Conservation (phyloP, 2,329 filamentous ascomycete species). For the Pseudohalonectria lignicola region DNA sequence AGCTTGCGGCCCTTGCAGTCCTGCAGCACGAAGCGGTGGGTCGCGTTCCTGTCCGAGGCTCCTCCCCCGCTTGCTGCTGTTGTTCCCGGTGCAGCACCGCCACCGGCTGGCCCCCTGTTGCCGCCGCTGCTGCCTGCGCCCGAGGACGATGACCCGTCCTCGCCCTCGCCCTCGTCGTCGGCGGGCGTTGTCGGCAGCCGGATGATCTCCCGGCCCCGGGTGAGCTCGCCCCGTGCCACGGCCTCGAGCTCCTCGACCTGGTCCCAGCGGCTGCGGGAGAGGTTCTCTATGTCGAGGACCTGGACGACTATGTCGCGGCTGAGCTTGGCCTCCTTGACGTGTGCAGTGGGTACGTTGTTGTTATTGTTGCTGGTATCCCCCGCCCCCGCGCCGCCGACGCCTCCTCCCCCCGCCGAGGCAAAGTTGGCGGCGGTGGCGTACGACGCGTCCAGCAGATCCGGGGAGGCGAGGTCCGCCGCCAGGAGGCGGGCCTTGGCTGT, state of each 20-base stretch:
- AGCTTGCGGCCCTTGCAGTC: constrained; percentile 61
- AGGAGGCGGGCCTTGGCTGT: constrained; percentile 75
- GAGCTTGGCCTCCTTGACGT: constrained; percentile 39
- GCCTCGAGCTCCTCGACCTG: constrained; percentile 76
- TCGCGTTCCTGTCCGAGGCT: constrained; percentile 33
- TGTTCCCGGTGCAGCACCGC: constrained; percentile 3
- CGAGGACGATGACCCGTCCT: neutral
- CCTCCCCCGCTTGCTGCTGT: constrained; percentile 8
- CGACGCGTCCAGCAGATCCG: constrained; percentile 35
- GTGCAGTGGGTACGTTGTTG: too few relatives aligned
- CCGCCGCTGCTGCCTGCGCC: too few relatives aligned
- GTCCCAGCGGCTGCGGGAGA: constrained; percentile 70
- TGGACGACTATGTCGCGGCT: constrained; percentile 61
- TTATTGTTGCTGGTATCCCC: too few relatives aligned
- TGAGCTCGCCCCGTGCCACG: constrained; percentile 61
- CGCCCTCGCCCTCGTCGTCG: constrained; percentile 25
- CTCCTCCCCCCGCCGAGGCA: constrained; percentile 26
- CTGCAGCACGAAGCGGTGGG: constrained; percentile 74
- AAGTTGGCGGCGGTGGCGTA: constrained; percentile 28
- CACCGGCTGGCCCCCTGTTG: constrained; percentile 1
- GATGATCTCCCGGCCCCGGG: constrained; percentile 70
- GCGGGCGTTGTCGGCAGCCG: constrained; percentile 37
- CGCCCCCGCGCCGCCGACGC: constrained; percentile 15
- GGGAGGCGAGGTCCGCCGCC: constrained; percentile 60
- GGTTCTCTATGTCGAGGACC: constrained; percentile 76